phyloP scores from a whole-genome alignment of 2,329 filamentous ascomycete genomes.

The Orbilia javanica region DNA sequence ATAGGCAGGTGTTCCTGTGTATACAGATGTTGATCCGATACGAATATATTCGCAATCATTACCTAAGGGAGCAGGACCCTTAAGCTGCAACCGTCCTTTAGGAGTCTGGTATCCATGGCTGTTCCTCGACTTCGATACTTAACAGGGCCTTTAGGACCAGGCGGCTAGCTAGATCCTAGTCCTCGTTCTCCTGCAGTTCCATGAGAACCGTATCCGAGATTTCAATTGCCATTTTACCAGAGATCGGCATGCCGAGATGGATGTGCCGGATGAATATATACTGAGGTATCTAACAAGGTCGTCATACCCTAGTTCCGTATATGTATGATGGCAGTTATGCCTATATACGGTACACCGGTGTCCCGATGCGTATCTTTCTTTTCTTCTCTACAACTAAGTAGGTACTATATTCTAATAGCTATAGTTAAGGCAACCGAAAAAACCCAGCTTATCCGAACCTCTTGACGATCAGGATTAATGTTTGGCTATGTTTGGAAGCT shows the following conservation, averaged over 20 bases:
- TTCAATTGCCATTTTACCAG: slow-evolving; percentile 46
- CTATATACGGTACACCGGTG: neutral
- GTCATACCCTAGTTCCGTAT: neutral
- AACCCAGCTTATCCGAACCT: neutral
- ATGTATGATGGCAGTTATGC: no score
- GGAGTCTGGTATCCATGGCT: neutral
- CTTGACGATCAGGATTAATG: neutral
- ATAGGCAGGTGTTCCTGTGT: slow-evolving; percentile 1
- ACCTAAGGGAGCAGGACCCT: slow-evolving; percentile 44
- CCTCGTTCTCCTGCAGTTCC: neutral
- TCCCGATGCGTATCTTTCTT: neutral
- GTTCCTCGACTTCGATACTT: neutral
- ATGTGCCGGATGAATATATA: slow-evolving; percentile 30
- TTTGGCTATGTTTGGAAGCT: neutral
- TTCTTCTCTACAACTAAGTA: neutral
- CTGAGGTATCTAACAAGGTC: no score
- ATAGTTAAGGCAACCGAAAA: neutral
- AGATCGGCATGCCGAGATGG: slow-evolving; percentile 46
- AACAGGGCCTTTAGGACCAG: neutral
- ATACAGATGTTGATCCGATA: neutral
- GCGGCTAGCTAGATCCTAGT: slow-evolving; percentile 25
- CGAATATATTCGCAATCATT: slow-evolving; percentile 6
- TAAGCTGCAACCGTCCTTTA: neutral
- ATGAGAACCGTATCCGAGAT: slow-evolving; percentile 37
- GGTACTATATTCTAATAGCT: neutral